phyloP scores from a whole-genome alignment of 805 yeast species.

The Metschnikowia sp. region DNA sequence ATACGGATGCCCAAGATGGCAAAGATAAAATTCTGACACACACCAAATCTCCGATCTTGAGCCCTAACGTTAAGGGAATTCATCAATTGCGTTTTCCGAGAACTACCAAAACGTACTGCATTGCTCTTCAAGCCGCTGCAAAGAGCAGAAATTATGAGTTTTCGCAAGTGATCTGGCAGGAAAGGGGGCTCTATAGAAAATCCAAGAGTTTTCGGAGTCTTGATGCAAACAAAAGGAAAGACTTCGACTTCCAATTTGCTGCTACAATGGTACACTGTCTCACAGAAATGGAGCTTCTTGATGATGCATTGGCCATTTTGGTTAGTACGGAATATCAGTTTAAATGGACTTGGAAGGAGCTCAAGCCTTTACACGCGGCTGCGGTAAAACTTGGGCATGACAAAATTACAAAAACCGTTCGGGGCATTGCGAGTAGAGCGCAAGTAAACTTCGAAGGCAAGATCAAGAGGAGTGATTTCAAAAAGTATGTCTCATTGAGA shows the following conservation, averaged over 20 bases:
- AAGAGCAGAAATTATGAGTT: constrained; percentile 50
- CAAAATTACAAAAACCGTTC: constrained; percentile 26
- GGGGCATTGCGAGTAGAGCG: constrained; percentile 34
- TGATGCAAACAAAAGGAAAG: constrained; percentile 34
- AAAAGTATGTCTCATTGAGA: constrained; percentile 28
- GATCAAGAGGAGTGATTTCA: constrained; percentile 34
- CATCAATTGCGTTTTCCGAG: constrained; percentile 18
- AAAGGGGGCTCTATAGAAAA: constrained; percentile 71
- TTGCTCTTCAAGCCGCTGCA: constrained; percentile 66
- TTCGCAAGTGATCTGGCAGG: constrained; percentile 70
- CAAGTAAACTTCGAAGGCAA: constrained; percentile 38
- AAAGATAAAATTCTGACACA: not conserved
- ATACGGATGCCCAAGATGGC: constrained; percentile 4
- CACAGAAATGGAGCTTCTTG: constrained; percentile 49
- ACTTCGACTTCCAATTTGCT: constrained; percentile 68
- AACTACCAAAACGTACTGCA: constrained; percentile 49
- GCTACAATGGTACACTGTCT: constrained; percentile 61
- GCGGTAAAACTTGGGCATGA: constrained; percentile 33
- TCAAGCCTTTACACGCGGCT: constrained; percentile 27
- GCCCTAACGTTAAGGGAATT: not conserved
- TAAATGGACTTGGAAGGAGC: constrained; percentile 56
- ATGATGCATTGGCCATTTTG: constrained; percentile 70
- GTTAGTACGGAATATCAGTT: constrained; percentile 65
- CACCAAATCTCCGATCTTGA: constrained; percentile 24
- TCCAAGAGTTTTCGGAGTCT: constrained; percentile 46